phyloP scores from a whole-genome alignment of 495 filamentous ascomycete species.

The Neurospora sp. region DNA sequence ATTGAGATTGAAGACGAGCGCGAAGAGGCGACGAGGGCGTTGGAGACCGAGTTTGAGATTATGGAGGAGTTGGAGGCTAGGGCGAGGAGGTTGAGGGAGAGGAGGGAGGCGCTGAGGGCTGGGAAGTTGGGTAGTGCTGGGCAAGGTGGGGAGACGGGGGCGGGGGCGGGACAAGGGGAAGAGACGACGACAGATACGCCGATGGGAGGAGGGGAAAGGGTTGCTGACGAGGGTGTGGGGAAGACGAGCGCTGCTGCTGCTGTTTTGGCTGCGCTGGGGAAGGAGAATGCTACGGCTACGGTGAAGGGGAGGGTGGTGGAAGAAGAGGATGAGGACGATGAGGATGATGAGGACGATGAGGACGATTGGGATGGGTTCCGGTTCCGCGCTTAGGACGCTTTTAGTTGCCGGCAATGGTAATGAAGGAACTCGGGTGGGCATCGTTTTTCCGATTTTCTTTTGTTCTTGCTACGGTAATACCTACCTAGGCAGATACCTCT shows the following conservation, averaged over 20 bases:
- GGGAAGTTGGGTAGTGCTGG: too few species aligned
- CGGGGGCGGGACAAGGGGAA: too few species aligned
- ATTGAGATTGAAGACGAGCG: conserved; percentile 55
- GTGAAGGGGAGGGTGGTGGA: conserved; percentile 18
- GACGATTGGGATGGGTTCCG: conserved; percentile 62
- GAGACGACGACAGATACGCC: too few species aligned
- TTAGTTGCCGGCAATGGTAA: background rate
- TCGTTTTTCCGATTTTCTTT: background rate
- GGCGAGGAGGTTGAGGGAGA: conserved; percentile 65
- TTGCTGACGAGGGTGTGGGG: background rate
- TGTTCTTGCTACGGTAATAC: background rate
- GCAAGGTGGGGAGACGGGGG: too few species aligned
- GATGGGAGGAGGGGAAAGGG: too few species aligned
- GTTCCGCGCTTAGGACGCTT: conserved; percentile 33
- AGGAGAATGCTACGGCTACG: conserved; percentile 22
- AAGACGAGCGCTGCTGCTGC: conserved; percentile 1
- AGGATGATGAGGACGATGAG: conserved; percentile 48
- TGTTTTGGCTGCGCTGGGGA: conserved; percentile 9
- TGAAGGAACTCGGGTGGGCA: background rate
- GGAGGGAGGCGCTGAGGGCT: conserved; percentile 41
- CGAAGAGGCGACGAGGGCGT: conserved; percentile 69
- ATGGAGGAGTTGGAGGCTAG: conserved; percentile 86
- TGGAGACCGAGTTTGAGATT: conserved; percentile 87
- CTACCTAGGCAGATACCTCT: background rate
- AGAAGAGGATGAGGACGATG: conserved; percentile 44